phyloP scores from a whole-genome alignment of 2,329 filamentous ascomycete genomes.

The Fusarium chuoi region DNA sequence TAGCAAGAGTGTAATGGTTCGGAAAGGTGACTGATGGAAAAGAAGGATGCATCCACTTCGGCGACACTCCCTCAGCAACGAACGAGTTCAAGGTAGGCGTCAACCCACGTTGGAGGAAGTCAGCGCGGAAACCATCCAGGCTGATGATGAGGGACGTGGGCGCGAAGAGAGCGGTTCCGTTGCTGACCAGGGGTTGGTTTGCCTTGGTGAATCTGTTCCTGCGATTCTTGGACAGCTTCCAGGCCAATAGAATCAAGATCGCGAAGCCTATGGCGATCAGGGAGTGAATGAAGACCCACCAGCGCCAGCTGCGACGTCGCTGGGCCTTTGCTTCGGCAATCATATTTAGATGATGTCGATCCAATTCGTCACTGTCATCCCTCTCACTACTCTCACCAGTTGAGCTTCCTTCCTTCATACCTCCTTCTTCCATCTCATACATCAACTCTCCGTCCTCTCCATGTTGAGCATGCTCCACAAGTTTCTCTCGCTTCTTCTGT shows the following conservation, averaged over 20 bases:
- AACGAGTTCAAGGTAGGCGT: slow-evolving; percentile 86
- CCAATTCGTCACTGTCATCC: slow-evolving; percentile 67
- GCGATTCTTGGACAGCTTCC: slow-evolving; percentile 65
- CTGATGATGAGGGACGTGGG: slow-evolving; percentile 95
- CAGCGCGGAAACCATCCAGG: slow-evolving; percentile 93
- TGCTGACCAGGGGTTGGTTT: slow-evolving; percentile 63
- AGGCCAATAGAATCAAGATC: slow-evolving; percentile 66
- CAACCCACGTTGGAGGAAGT: slow-evolving; percentile 85
- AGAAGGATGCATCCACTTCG: slow-evolving; percentile 90
- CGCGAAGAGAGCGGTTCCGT: slow-evolving; percentile 88
- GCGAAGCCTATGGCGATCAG: slow-evolving; percentile 64
- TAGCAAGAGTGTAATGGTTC: slow-evolving; percentile 93
- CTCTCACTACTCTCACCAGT: slow-evolving; percentile 71
- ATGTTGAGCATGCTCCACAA: slow-evolving; percentile 63
- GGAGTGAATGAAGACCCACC: slow-evolving; percentile 64
- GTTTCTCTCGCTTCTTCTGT: slow-evolving; percentile 62
- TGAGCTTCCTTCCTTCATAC: slow-evolving; percentile 72
- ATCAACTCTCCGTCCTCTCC: slow-evolving; percentile 81
- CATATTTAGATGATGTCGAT: slow-evolving; percentile 63
- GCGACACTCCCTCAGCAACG: slow-evolving; percentile 85
- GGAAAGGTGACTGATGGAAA: slow-evolving; percentile 98
- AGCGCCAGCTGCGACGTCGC: slow-evolving; percentile 64
- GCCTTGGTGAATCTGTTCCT: slow-evolving; percentile 46
- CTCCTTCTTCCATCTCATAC: slow-evolving; percentile 91
- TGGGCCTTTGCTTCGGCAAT: slow-evolving; percentile 58